phyloP scores from a whole-genome alignment of 345 rosid genomes.

The Passiflora organensis region DNA sequence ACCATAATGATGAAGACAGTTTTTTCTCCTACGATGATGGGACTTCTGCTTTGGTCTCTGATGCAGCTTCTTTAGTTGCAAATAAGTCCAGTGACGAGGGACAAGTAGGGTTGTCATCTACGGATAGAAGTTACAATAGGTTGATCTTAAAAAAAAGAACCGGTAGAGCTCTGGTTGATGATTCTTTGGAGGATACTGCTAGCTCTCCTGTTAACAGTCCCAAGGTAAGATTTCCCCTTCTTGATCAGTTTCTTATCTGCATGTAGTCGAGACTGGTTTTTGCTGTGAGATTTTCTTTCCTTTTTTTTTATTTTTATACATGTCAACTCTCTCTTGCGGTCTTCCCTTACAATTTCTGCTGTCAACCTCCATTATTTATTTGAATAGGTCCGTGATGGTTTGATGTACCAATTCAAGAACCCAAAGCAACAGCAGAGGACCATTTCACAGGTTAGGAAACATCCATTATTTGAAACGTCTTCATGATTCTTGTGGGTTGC shows the following conservation, averaged over 20 bases:
- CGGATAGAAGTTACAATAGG: conserved; percentile 9
- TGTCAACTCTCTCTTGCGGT: too few species aligned
- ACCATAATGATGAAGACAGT: conserved; percentile 1
- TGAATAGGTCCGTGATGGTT: conserved; percentile 28
- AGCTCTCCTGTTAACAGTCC: conserved; percentile 47
- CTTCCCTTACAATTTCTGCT: neutral
- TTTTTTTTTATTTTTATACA: too few species aligned
- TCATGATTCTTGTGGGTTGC: neutral
- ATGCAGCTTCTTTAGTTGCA: conserved; percentile 35
- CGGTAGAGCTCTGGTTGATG: conserved; percentile 26
- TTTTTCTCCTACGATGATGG: too few species aligned
- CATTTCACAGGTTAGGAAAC: conserved; percentile 19
- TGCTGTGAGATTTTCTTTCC: too few species aligned
- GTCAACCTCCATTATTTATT: neutral
- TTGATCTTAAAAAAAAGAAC: conserved; percentile 32
- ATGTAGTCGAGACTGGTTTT: too few species aligned
- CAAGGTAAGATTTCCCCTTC: conserved; percentile 44
- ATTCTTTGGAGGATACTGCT: conserved; percentile 59
- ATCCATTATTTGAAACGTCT: neutral
- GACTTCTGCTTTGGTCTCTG: conserved; percentile 32
- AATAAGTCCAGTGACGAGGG: conserved; percentile 7
- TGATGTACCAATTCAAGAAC: conserved; percentile 25
- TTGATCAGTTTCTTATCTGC: too few species aligned
- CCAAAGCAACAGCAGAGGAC: conserved; percentile 16
- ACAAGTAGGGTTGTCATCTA: conserved; percentile 5